Conservation (phyloP, 345 rosid species). For the Cardamine resedifolia region DNA sequence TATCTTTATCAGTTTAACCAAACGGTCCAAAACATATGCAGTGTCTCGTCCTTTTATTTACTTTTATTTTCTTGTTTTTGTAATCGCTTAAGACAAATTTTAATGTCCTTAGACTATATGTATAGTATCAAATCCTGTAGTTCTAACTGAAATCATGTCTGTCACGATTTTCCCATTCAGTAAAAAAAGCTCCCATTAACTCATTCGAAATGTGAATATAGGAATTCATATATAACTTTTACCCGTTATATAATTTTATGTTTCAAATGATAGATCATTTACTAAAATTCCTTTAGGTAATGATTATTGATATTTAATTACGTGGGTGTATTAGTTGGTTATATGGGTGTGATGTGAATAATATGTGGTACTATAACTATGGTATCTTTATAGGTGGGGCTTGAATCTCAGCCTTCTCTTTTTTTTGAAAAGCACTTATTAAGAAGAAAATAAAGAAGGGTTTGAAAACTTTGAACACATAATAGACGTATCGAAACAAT, state of each 20-base stretch:
- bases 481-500: conserved; percentile 38
- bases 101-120: conserved; percentile 11
- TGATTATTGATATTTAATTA: background rate
- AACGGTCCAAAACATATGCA: conserved; percentile 41
- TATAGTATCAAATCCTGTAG: background rate
- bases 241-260: no score
- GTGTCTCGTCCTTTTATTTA: conserved; percentile 34
- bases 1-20: conserved; percentile 29
- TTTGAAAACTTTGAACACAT: conserved; percentile 35
- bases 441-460: conserved; percentile 25
- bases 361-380: conserved; percentile 25
- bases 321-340: conserved; percentile 15
- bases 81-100: conserved; percentile 31
- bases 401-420: conserved; percentile 38
- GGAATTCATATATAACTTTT: no score
- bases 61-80: conserved; percentile 14
- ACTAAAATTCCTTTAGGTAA: conserved; percentile 19
- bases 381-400: conserved; percentile 41
- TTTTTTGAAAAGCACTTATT: conserved; percentile 31
- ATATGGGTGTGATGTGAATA: conserved; percentile 32
- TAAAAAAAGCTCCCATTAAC: background rate
- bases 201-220: background rate
- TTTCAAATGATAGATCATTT: background rate
- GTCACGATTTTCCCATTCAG: background rate
- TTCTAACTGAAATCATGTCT: background rate